Conservation (phyloP, 129 eudicot genomes). For the Tanacetum coccineum region DNA sequence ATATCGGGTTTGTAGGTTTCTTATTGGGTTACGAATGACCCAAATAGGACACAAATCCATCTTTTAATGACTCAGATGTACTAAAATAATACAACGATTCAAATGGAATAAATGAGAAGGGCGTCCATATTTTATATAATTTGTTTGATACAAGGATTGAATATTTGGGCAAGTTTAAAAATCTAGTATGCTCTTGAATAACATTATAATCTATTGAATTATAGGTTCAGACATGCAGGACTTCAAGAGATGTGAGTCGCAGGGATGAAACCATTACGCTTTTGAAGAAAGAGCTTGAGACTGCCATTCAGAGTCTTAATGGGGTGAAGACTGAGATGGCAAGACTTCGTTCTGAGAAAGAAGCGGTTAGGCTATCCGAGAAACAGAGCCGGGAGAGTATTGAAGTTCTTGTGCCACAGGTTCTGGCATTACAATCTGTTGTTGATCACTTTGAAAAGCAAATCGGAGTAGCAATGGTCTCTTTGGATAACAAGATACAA, state of each 20-base stretch:
- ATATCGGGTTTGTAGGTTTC: no score
- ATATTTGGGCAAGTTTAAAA: constrained; percentile 2
- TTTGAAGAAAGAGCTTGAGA: constrained; percentile 70
- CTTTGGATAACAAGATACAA: constrained; percentile 49
- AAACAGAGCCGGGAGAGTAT: constrained; percentile 37
- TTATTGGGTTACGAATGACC: no score
- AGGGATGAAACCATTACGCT: constrained; percentile 51
- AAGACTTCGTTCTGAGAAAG: constrained; percentile 45
- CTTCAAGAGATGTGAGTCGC: constrained; percentile 30
- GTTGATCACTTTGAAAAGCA: constrained; percentile 45
- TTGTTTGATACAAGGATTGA: no score
- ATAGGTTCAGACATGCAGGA: constrained; percentile 55
- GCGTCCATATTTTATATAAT: no score
- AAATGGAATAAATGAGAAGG: no score
- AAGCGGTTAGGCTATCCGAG: constrained; percentile 42
- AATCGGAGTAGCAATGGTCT: constrained; percentile 40
- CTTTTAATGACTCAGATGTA: no score
- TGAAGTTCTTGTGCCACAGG: constrained; percentile 35
- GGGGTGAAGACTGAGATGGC: constrained; percentile 66
- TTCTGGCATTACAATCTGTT: constrained; percentile 39
- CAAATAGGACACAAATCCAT: no score
- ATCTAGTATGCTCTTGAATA: constrained; percentile 2
- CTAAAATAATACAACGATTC: no score
- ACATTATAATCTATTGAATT: constrained; percentile 14
- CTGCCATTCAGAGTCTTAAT: constrained; percentile 65